Evolutionary conservation across 257 asterid genomes (phyloP), one percentile per base, ranked within the genome.

Genomic region (Hygrophila difformis): DNA sequence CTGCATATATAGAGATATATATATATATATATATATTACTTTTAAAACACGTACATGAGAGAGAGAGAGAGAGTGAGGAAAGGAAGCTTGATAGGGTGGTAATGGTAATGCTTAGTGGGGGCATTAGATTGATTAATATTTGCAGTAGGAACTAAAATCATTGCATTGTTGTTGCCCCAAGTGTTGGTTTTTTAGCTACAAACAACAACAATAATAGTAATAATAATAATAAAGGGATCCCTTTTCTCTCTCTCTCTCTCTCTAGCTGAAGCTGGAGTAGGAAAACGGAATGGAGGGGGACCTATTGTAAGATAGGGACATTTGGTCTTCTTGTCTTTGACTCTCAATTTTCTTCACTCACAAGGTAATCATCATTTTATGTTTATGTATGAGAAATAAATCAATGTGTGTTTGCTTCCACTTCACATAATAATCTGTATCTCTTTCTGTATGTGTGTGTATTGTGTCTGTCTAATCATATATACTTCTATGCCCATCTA

Each of bases 211-310:
- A n/a, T n/a, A 24, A 2, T 9, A 44, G 11, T 33, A 37, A 29
- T 12, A 19, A 48, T n/a, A n/a, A n/a, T n/a, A 2, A 12, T 22
- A 2, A 5, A 12, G 3, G 5, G 11, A 13, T 35, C 3, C 3
- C 3, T 35, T 8, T 12, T 8, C 3, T 10, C 3, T 24, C 5
- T n/a, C n/a, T n/a, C n/a, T n/a, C n/a, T n/a, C n/a, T n/a, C n/a
- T n/a, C n/a, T n/a, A n/a, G n/a, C n/a, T n/a, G 15, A 4, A 13
- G 6, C 4, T 2, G 19, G 18, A 12, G 8, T 17, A 42, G 82
- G 93, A 72, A 82, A 82, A 85, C 93, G 92, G 94, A 78, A 76
- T 78, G 74, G 85, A 76, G 77, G 80, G 71, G 96, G 89, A 79
- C 87, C 82, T 67, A 45, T 45, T 40, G 41, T 39, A 47, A 38